Base-by-base conservation (phyloP, 108 stramenopile genomes). In the Aurantiochytrium sp. region DNA sequence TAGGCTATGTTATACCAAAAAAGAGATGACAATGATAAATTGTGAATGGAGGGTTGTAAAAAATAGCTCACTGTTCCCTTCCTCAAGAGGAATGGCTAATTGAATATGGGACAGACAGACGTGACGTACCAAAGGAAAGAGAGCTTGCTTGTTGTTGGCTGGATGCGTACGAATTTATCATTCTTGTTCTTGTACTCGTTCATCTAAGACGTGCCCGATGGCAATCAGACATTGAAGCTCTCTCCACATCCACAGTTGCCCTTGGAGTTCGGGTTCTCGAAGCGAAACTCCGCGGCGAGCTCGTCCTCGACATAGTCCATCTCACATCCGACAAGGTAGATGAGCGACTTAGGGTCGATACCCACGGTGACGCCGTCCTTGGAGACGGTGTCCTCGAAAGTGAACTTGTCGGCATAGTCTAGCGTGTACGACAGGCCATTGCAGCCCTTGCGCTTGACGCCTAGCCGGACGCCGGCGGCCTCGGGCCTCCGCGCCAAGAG, bases 221-320 rank as follows among this genome's bases (percentile, higher is more conserved):
- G 28, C 28, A 5, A 64, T 64, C 47, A 98, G 97, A 64, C 60
- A 91, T 98, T 98, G 90, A 99, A 99, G 60, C 95, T 96, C 94
- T 99, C 99, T 71, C 99, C 99, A 93, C 99, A 99, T 21, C 99
- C 99, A 92, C 99, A 99, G 92, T 96, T 93, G 42, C 98, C 99
- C 94, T 98, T 99, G 35, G 96, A 95, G 94, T 99, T 99, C 5
- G 99, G 99, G 94, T 99, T 99, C 55, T 95, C 95, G 93, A 99
- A 99, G 14, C 97, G 98, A 89, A 99, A 99, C 91, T 98, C 98
- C 64, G 96, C 94, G n/a, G 94, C 92, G 88, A 99, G 93, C 91
- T 97, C 98, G 44, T 96, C 95, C 92, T 98, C 98, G 72, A 97
- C 95, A 91, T 92, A 99, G 91, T 99, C 99, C 98, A 99, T 98